phyloP scores from a whole-genome alignment of 768 basidiomycete genomes.

The Tylopilus sp. region DNA sequence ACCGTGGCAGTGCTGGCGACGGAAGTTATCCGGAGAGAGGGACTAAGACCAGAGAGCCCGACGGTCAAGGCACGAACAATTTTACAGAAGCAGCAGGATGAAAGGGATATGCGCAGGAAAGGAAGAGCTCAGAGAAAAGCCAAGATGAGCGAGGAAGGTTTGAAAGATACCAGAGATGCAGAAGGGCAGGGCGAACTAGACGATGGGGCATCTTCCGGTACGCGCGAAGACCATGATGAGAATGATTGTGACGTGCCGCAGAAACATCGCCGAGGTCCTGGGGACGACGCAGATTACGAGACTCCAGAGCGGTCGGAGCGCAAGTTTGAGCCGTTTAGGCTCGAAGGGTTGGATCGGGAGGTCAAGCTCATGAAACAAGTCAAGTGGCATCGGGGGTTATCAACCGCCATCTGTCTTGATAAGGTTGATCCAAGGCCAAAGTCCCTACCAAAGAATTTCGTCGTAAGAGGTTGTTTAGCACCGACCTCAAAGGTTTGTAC shows the following conservation, averaged over 20 bases:
- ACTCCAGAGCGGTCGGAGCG: constrained; percentile 52
- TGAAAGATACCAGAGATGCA: constrained; percentile 24
- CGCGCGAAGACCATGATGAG: constrained; percentile 21
- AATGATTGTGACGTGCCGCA: constrained; percentile 21
- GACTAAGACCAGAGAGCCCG: constrained; percentile 74
- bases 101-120: constrained; percentile 48
- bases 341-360: constrained; percentile 32
- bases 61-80: constrained; percentile 69
- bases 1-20: constrained; percentile 62
- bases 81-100: constrained; percentile 64
- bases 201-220: constrained; percentile 1
- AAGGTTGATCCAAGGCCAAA: constrained; percentile 54
- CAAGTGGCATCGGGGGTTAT: constrained; percentile 74
- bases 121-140: constrained; percentile 62
- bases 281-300: constrained; percentile 79
- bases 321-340: constrained; percentile 39
- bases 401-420: constrained; percentile 58
- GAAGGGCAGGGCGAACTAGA: constrained; percentile 25
- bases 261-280: constrained; percentile 62
- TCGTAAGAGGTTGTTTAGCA: constrained; percentile 64
- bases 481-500: constrained; percentile 60
- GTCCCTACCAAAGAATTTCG: constrained; percentile 39
- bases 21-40: constrained; percentile 66
- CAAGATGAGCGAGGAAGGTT: constrained; percentile 39
- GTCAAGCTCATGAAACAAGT: constrained; percentile 50